Evolutionary conservation across 1,284 basidiomycete species (phyloP).

Genomic region (Melanopsichium pennsylvanicum): DNA sequence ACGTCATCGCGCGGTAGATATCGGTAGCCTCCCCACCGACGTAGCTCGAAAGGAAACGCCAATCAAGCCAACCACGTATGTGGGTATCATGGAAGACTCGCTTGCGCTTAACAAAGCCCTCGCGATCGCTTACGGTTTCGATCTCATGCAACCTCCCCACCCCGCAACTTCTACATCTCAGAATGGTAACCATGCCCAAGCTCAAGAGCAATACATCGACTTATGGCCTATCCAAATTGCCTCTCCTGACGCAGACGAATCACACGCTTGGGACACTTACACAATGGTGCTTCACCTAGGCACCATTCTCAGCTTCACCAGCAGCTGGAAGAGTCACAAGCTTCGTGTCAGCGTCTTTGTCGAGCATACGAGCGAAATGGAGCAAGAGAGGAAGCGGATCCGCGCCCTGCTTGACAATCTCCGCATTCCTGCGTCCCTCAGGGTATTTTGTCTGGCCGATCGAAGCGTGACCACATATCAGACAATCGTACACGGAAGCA

Average conservation of each 20-base stretch:
- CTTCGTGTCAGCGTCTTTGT: constrained; percentile 65
- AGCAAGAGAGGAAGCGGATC: constrained; percentile 57
- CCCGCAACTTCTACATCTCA: constrained; percentile 18
- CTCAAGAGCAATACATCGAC: constrained; percentile 57
- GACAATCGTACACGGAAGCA: constrained; percentile 59
- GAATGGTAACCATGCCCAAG: constrained; percentile 11
- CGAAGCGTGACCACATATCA: constrained; percentile 57
- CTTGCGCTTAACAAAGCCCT: constrained; percentile 64
- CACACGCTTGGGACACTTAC: constrained; percentile 64
- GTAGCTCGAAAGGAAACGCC: constrained; percentile 59
- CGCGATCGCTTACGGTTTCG: constrained; percentile 63
- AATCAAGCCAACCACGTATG: constrained; percentile 57
- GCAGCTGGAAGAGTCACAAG: constrained; percentile 63
- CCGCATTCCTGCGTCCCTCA: constrained; percentile 62
- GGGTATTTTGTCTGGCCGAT: constrained; percentile 60
- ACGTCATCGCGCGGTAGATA: constrained; percentile 34
- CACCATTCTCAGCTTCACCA: constrained; percentile 63
- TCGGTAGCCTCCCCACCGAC: constrained; percentile 57
- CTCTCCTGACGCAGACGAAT: constrained; percentile 49
- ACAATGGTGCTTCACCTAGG: constrained; percentile 65
- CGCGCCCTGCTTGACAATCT: constrained; percentile 62
- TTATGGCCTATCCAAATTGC: constrained; percentile 65
- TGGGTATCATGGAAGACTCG: constrained; percentile 65
- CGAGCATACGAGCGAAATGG: constrained; percentile 58
- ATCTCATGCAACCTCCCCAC: constrained; percentile 52